A percentile compares a stretch with the other conserved stretches of the same genome.
Conservation (phyloP, 1,284 basidiomycete genomes). For the Cryptococcus wingfieldii region DNA sequence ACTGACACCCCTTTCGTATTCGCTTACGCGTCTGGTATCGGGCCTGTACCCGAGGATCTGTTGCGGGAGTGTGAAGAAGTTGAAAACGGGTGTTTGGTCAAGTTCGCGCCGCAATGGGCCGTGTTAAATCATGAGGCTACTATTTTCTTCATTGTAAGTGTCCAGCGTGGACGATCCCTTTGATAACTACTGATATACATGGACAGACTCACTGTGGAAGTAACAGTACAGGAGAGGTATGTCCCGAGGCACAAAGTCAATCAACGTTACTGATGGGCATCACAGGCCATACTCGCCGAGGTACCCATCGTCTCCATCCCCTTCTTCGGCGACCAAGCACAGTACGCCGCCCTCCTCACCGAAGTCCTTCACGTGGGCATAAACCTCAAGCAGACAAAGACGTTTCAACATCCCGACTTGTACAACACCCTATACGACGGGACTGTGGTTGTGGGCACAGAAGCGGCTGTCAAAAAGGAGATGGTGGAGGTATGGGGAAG, state of each 20-base stretch:
- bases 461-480: conserved; percentile 27
- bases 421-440: conserved; percentile 23
- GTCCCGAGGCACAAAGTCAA: not conserved
- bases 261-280: not conserved
- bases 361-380: conserved; percentile 14
- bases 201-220: conserved; percentile 22
- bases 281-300: conserved; percentile 15
- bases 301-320: conserved; percentile 20
- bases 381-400: conserved; percentile 22
- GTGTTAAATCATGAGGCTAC: conserved; percentile 21
- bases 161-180: not conserved
- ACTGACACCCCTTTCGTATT: conserved; percentile 14
- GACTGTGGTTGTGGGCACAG: conserved; percentile 22
- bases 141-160: conserved; percentile 19
- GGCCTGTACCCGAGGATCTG: conserved; percentile 8
- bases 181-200: not conserved
- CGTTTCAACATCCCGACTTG: conserved; percentile 7
- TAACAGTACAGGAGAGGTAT: conserved; percentile 20
- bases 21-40: conserved; percentile 19
- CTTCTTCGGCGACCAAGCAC: conserved; percentile 26
- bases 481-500: conserved; percentile 12
- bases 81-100: conserved; percentile 12
- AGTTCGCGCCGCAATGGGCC: conserved; percentile 25
- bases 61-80: conserved; percentile 10
- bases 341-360: conserved; percentile 10